Conservation (phyloP, 1,139 yeast species). For the Pichia sp. region DNA sequence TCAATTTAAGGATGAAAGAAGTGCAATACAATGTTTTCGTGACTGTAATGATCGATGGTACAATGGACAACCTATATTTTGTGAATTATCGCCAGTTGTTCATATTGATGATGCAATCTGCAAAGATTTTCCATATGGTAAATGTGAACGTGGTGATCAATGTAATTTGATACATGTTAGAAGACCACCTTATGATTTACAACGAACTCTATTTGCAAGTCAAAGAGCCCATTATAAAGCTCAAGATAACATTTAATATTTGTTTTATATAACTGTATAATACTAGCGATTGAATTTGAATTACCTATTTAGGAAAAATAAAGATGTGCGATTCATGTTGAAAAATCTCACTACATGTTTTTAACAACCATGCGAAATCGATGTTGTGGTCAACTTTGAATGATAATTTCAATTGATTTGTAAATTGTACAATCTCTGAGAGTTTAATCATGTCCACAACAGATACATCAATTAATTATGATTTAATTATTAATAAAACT, state of each 20-base stretch:
- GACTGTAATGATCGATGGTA: conserved; percentile 77
- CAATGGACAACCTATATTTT: conserved; percentile 69
- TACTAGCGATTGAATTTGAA: neutral
- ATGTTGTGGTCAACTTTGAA: neutral
- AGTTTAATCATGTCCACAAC: neutral
- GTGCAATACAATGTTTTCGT: conserved; percentile 57
- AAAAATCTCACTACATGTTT: neutral
- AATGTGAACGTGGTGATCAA: conserved; percentile 68
- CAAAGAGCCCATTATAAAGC: conserved; percentile 9
- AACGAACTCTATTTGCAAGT: conserved; percentile 29
- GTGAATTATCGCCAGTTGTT: conserved; percentile 73
- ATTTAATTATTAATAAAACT: conserved; percentile 1
- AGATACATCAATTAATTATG: neutral
- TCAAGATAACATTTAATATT: neutral
- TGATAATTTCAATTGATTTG: neutral
- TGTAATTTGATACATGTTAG: conserved; percentile 86
- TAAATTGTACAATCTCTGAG: neutral
- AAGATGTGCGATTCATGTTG: neutral
- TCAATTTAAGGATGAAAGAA: conserved; percentile 45
- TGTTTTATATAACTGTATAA: neutral
- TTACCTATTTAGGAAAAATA: neutral
- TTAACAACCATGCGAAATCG: neutral
- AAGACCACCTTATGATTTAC: conserved; percentile 44
- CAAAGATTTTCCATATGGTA: conserved; percentile 25
- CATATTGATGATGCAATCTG: conserved; percentile 73